A percentile compares a stretch with the other conserved stretches of the same genome.
Conservation (phyloP, 805 yeast species). For the Metschnikowia arizonensis region DNA sequence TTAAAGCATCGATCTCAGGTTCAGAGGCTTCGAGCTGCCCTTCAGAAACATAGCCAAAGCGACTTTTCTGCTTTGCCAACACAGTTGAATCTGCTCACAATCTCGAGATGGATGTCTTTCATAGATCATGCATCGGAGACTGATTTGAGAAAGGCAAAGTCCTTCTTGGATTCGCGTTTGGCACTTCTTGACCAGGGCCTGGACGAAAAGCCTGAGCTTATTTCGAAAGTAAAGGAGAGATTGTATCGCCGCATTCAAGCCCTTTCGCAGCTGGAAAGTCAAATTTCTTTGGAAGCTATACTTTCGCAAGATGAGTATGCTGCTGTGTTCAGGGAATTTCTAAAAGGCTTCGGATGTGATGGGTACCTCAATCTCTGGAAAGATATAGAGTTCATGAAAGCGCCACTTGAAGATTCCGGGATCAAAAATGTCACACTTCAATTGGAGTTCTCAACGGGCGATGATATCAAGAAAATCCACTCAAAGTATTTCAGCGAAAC, state of each 20-base stretch:
- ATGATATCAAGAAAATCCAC: conserved; percentile 52
- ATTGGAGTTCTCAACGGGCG: conserved; percentile 43
- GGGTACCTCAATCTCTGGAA: conserved; percentile 55
- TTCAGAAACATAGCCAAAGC: conserved; percentile 52
- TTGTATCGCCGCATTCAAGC: not conserved
- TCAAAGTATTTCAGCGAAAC: conserved; percentile 35
- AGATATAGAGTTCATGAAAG: conserved; percentile 61
- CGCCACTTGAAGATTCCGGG: conserved; percentile 59
- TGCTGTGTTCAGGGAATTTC: conserved; percentile 14
- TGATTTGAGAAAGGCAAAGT: not conserved
- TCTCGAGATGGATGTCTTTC: conserved; percentile 2
- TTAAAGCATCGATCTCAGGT: conserved; percentile 75
- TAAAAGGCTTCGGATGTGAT: conserved; percentile 13
- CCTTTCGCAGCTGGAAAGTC: not conserved
- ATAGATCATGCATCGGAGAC: conserved; percentile 3
- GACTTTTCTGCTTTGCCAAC: conserved; percentile 1
- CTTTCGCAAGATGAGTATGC: conserved; percentile 10
- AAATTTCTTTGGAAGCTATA: conserved; percentile 8
- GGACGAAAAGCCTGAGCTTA: not conserved
- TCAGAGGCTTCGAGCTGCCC: conserved; percentile 60
- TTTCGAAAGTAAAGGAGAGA: not conserved
- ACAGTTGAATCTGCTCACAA: not conserved
- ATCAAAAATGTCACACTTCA: conserved; percentile 31
- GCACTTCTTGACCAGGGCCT: not conserved
- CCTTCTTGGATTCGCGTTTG: not conserved